Conservation (phyloP, 805 yeast species). For the Candida odintsovae region DNA sequence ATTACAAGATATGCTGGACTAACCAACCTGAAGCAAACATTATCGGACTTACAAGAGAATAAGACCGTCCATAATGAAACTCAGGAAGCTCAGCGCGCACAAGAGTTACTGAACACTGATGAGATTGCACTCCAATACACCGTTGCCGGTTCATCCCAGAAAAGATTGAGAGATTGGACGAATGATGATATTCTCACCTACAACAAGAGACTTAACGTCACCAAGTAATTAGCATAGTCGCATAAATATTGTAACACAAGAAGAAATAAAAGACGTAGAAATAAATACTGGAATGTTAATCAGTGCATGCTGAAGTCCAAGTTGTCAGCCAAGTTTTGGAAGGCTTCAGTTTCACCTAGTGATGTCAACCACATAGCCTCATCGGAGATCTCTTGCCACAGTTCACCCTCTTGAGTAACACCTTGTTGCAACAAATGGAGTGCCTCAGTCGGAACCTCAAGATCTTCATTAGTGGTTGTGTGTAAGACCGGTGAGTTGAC, state of each 20-base stretch:
- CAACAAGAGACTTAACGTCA: constrained; percentile 1
- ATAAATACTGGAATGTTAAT: neutral
- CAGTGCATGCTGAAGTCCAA: constrained; percentile 6
- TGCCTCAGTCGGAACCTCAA: constrained; percentile 23
- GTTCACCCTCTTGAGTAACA: constrained; percentile 34
- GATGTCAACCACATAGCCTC: constrained; percentile 62
- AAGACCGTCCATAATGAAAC: constrained; percentile 4
- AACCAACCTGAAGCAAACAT: constrained; percentile 32
- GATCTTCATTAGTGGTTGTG: constrained; percentile 15
- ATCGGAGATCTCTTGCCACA: constrained; percentile 75
- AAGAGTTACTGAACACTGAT: constrained; percentile 36
- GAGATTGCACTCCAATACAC: constrained; percentile 42
- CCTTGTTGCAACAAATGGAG: constrained; percentile 23
- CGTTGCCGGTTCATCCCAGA: constrained; percentile 36
- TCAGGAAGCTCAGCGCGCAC: constrained; percentile 13
- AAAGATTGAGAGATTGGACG: constrained; percentile 61
- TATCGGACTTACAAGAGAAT: neutral
- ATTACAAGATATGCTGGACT: constrained; percentile 52
- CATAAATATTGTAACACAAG: neutral
- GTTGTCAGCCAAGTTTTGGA: constrained; percentile 23
- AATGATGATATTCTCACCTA: constrained; percentile 38
- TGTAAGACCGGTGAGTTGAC: constrained; percentile 16
- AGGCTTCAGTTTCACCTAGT: constrained; percentile 41
- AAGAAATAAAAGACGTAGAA: neutral
- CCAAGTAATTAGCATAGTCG: neutral